phyloP scores from a whole-genome alignment of 768 basidiomycete species.

The Suillus subaureus region DNA sequence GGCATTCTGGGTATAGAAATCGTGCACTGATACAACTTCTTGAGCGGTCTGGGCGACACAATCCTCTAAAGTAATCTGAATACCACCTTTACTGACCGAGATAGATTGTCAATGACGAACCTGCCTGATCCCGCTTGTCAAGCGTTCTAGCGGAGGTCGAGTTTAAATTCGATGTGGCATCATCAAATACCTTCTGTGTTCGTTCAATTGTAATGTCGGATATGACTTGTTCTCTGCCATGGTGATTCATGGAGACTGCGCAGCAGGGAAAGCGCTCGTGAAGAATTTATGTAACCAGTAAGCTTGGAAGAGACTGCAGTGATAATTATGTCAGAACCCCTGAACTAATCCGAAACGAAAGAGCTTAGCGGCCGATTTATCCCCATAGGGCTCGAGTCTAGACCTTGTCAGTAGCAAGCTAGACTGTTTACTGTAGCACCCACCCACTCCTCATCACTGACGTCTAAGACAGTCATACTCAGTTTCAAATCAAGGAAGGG shows the following conservation, averaged over 20 bases:
- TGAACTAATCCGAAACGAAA: background rate
- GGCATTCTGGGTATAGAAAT: slow-evolving; percentile 8
- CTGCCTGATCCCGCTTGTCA: background rate
- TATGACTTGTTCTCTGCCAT: background rate
- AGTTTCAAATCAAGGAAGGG: no score
- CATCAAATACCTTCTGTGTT: background rate
- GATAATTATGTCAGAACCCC: background rate
- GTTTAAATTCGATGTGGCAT: background rate
- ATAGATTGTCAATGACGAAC: background rate
- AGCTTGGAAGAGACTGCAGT: background rate
- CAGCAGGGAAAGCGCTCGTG: background rate
- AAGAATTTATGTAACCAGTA: no score
- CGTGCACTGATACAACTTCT: background rate
- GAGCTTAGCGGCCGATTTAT: background rate
- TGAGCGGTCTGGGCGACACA: background rate
- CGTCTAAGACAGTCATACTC: no score
- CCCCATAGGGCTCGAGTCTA: background rate
- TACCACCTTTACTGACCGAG: background rate
- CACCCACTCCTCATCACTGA: no score
- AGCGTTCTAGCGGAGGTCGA: background rate
- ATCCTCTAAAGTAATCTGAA: background rate
- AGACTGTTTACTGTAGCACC: no score
- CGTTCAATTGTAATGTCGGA: background rate
- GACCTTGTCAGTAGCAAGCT: no score
- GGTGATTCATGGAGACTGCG: background rate